Base-by-base conservation (phyloP, 495 filamentous ascomycete species). In the Daldinia concentrica region DNA sequence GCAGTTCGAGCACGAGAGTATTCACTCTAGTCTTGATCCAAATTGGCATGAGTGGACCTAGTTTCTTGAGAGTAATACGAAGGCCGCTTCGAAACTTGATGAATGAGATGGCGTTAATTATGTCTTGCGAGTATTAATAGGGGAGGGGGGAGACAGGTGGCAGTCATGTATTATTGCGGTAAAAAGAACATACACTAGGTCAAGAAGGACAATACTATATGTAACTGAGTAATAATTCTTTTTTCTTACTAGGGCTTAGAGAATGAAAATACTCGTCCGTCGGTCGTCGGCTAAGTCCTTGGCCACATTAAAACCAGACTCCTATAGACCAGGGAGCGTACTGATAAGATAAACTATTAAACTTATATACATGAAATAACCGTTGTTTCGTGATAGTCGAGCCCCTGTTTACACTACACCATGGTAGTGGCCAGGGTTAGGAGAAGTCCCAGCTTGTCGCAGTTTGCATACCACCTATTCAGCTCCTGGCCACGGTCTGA, bases 1-100 rank as follows among this genome's bases (percentile, higher is more conserved):
- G 6, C 87, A 89, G 74, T 83, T 82, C 45, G 71, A 79, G 62
- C 69, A 50, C 22, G 74, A 79, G 17, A 73, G 71, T 4, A 6
- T 66, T 14, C 24, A 59, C 34, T 34, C 45, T 11, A 27, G 8
- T 64, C 62, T 73, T 12, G 65, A 73, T 26, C 65, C 65, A 0
- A 65, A 58, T 22, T 73, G 70, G 70, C 48, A 73, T 12, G 70
- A 73, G 32, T 73, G 65, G 65, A 65, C 61, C 4, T 68, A 61
- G 15, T 26, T 63, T 5, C 6, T 54, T 54, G 0, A 6, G 22
- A 30, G 24, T 14, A 29, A 30, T 54, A 8, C 15, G 24, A 11
- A 6, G 2, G 22, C 14, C 5, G 1, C 11, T 36, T 14, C 1
- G 12, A 5, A 0, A 32, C 29, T 32, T 32, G 29, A 30, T 30